Conservation (phyloP, 2,329 filamentous ascomycete genomes). For the Beauveria sp. region DNA sequence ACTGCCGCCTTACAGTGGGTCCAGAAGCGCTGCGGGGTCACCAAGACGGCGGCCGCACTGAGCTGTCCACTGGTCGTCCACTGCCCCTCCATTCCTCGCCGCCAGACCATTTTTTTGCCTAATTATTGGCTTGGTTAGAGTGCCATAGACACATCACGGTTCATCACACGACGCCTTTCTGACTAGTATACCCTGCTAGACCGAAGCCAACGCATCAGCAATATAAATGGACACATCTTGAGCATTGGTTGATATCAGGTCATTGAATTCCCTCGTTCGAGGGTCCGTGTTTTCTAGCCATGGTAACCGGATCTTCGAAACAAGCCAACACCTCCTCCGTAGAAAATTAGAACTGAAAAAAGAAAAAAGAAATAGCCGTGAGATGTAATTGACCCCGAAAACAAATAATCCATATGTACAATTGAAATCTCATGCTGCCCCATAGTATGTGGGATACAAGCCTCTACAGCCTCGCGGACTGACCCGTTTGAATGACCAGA, state of each 20-base stretch:
- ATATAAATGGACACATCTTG: neutral
- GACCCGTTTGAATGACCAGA: neutral
- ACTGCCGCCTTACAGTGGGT: constrained; percentile 4
- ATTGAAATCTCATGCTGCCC: neutral
- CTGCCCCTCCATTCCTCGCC: constrained; percentile 2
- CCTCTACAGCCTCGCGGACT: neutral
- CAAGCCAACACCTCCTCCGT: neutral
- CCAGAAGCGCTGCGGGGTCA: constrained; percentile 2
- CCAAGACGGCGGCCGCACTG: neutral
- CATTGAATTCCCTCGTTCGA: neutral
- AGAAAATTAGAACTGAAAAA: neutral
- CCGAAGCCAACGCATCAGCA: neutral
- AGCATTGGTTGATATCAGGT: neutral
- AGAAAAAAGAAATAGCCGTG: neutral
- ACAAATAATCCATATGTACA: neutral
- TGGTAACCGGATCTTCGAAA: neutral
- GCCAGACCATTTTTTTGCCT: neutral
- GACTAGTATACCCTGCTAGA: neutral
- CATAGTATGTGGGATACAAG: constrained; percentile 1
- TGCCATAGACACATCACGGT: neutral
- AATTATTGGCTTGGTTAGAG: neutral
- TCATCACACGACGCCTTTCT: neutral
- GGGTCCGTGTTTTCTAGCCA: neutral
- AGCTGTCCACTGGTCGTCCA: neutral
- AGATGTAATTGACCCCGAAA: neutral